phyloP scores from a whole-genome alignment of 495 filamentous ascomycete genomes.

The Tuber magnatum region DNA sequence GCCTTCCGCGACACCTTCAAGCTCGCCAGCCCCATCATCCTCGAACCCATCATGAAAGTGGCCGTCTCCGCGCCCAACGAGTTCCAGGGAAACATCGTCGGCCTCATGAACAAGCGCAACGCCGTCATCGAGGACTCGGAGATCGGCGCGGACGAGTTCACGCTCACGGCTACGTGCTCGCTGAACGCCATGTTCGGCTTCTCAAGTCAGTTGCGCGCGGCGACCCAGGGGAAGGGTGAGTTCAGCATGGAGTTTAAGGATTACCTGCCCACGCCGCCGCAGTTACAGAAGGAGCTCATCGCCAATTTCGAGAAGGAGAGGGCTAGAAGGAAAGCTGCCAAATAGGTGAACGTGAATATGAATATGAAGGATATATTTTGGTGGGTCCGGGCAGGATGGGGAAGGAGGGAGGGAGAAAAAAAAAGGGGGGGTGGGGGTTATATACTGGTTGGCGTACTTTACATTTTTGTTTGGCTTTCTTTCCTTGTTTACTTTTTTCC shows the following conservation, averaged over 20 bases:
- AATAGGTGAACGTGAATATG: constrained; percentile 33
- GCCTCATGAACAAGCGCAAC: constrained; percentile 91
- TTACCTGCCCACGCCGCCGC: constrained; percentile 77
- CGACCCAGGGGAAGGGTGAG: constrained; percentile 97
- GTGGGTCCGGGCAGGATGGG: background rate
- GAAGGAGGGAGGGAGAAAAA: constrained; percentile 7
- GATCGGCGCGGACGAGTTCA: constrained; percentile 90
- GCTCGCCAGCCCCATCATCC: constrained; percentile 65
- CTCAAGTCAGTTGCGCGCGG: constrained; percentile 76
- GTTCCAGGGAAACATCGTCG: constrained; percentile 96
- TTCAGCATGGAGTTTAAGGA: constrained; percentile 99
- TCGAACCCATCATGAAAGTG: constrained; percentile 98
- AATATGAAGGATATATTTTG: background rate
- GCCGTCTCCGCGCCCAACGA: constrained; percentile 90
- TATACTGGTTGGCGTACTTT: constrained; percentile 30
- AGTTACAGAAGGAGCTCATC: constrained; percentile 91
- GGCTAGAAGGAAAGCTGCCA: constrained; percentile 56
- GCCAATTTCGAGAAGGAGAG: constrained; percentile 80
- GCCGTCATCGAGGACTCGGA: constrained; percentile 94
- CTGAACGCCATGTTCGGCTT: constrained; percentile 98
- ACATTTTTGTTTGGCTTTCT: constrained; percentile 15
- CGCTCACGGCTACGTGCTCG: constrained; percentile 84
- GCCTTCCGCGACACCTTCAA: constrained; percentile 94
- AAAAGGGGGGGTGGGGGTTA: too few relatives aligned
- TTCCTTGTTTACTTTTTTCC: background rate